Percentiles rank a stretch among this genome's conserved stretches.
phyloP scores from a whole-genome alignment of 495 filamentous ascomycete species.

The Daldinia vernicosa region DNA sequence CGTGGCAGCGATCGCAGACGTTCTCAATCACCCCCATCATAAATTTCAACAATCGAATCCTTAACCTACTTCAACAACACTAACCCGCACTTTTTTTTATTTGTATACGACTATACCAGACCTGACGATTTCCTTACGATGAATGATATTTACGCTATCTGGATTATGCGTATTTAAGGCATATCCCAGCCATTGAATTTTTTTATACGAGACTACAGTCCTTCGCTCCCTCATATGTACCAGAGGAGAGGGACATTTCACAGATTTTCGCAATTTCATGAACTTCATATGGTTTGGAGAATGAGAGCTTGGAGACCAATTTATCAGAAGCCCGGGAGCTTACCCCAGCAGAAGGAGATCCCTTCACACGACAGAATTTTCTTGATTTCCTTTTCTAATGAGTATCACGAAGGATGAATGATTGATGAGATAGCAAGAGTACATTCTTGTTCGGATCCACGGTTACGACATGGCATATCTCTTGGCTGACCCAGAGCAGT shows the following conservation, averaged over 20 bases:
- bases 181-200: slow-evolving; percentile 14
- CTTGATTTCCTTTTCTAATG: slow-evolving; percentile 36
- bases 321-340: slow-evolving; percentile 13
- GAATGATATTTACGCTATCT: slow-evolving; percentile 41
- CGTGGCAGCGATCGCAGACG: slow-evolving; percentile 46
- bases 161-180: slow-evolving; percentile 25
- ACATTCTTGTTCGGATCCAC: slow-evolving; percentile 43
- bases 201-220: slow-evolving; percentile 11
- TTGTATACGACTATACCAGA: slow-evolving; percentile 39
- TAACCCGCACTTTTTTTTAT: slow-evolving; percentile 13
- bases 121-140: slow-evolving; percentile 47
- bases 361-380: slow-evolving; percentile 20
- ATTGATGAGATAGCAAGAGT: slow-evolving; percentile 43
- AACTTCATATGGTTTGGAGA: slow-evolving; percentile 19
- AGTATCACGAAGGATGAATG: slow-evolving; percentile 44
- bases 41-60: slow-evolving; percentile 9
- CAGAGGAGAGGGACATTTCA: slow-evolving; percentile 14
- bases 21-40: slow-evolving; percentile 55
- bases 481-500: slow-evolving; percentile 29
- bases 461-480: slow-evolving; percentile 42
- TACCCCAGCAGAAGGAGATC: slow-evolving; percentile 13
- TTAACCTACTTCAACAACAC: slow-evolving; percentile 11
- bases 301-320: slow-evolving; percentile 35
- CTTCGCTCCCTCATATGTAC: slow-evolving; percentile 5
- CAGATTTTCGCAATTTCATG: slow-evolving; percentile 16